A percentile compares a stretch with the other conserved stretches of the same genome.
phyloP scores from a whole-genome alignment of 2,329 filamentous ascomycete species.

The Aspergillus sp. region DNA sequence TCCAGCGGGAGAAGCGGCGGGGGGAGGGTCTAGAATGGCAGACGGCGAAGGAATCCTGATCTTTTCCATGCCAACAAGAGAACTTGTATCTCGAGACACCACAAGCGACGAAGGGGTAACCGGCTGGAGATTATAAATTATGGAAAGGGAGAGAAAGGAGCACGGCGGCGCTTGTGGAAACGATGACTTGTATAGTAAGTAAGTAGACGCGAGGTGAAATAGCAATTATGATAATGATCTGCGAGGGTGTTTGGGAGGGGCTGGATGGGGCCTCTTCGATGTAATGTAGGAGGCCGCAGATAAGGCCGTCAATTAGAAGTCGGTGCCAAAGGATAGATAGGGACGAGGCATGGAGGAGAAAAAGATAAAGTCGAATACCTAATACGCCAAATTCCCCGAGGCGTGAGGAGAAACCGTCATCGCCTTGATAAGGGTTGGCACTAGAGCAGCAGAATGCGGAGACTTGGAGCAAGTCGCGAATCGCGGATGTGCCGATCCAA shows the following conservation, averaged over 20 bases:
- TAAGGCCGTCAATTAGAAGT: constrained; percentile 15
- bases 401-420: constrained; percentile 24
- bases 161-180: not conserved
- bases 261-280: not conserved
- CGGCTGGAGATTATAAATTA: not conserved
- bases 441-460: constrained; percentile 23
- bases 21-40: constrained; percentile 47
- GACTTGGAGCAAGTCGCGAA: constrained; percentile 23
- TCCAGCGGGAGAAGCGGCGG: constrained; percentile 23
- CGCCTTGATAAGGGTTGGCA: constrained; percentile 21
- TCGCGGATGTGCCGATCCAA: constrained; percentile 22
- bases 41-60: constrained; percentile 62
- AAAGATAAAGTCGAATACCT: constrained; percentile 22
- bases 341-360: constrained; percentile 8
- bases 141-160: not conserved
- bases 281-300: constrained; percentile 12
- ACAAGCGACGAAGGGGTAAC: not conserved
- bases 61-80: constrained; percentile 52
- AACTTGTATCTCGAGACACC: constrained; percentile 12
- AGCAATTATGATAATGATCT: not conserved
- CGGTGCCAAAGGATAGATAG: constrained; percentile 14
- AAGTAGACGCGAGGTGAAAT: not conserved
- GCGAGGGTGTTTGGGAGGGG: not conserved
- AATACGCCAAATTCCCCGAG: constrained; percentile 13
- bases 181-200: not conserved